phyloP scores from a whole-genome alignment of 192 early-diverging fungal species.

The Backusella mclennaniae region DNA sequence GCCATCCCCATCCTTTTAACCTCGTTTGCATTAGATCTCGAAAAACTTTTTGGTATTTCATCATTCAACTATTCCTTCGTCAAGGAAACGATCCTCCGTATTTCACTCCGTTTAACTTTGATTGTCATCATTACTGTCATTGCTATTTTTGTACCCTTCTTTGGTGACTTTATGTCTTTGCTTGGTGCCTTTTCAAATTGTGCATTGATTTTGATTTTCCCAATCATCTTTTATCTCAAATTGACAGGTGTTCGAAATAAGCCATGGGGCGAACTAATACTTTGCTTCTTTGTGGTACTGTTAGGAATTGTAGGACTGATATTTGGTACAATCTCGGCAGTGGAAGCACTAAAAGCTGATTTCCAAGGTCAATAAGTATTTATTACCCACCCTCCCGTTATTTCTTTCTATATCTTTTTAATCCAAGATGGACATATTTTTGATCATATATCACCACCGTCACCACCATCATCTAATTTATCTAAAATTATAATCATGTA shows the following conservation, averaged over 20 bases:
- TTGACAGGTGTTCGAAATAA: slow-evolving; percentile 57
- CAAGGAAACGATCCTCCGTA: slow-evolving; percentile 51
- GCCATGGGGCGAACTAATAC: neutral
- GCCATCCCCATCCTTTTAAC: slow-evolving; percentile 74
- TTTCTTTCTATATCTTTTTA: neutral
- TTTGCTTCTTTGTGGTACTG: slow-evolving; percentile 13
- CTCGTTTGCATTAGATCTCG: slow-evolving; percentile 64
- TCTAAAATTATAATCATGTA: neutral
- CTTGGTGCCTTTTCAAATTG: slow-evolving; percentile 72
- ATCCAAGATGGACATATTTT: neutral
- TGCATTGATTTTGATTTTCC: slow-evolving; percentile 69
- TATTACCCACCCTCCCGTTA: neutral
- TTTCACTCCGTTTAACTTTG: slow-evolving; percentile 51
- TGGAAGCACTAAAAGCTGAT: slow-evolving; percentile 17
- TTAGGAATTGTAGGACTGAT: slow-evolving; percentile 27
- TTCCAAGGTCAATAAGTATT: neutral
- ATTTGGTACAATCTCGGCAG: slow-evolving; percentile 24
- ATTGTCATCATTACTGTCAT: slow-evolving; percentile 50
- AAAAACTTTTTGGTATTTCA: slow-evolving; percentile 50
- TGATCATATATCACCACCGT: neutral
- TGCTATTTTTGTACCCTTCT: slow-evolving; percentile 70
- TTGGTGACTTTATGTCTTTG: slow-evolving; percentile 74
- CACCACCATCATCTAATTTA: neutral
- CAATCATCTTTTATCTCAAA: slow-evolving; percentile 66
- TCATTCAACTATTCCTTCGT: slow-evolving; percentile 33